Conservation (phyloP, 2,329 filamentous ascomycete species). For the Aureobasidium vineae region DNA sequence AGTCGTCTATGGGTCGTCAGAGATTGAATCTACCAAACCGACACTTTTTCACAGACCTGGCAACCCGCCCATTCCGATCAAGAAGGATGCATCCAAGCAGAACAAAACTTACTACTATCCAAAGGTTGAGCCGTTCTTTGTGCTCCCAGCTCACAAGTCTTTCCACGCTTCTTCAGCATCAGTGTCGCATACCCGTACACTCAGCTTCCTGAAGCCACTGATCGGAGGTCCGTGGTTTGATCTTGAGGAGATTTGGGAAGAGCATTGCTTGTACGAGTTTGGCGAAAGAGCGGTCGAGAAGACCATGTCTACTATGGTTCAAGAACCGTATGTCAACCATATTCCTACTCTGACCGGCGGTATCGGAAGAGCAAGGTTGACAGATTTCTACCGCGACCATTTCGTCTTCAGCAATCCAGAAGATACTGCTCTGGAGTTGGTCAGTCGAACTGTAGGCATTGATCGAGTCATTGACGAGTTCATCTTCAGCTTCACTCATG, state of each 20-base stretch:
- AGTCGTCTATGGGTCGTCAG: conserved; percentile 28
- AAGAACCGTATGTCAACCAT: conserved; percentile 39
- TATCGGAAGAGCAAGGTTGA: conserved; percentile 44
- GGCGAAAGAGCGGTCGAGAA: conserved; percentile 32
- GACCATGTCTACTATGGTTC: conserved; percentile 36
- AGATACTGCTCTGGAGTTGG: conserved; percentile 53
- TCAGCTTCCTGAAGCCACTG: conserved; percentile 63
- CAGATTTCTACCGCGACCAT: conserved; percentile 56
- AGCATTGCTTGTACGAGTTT: conserved; percentile 55
- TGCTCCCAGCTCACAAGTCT: conserved; percentile 51
- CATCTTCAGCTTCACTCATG: conserved; percentile 57
- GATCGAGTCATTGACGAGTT: conserved; percentile 61
- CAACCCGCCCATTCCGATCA: conserved; percentile 28
- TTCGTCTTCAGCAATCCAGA: conserved; percentile 57
- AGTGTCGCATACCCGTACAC: conserved; percentile 64
- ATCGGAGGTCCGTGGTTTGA: conserved; percentile 63
- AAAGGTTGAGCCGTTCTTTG: conserved; percentile 48
- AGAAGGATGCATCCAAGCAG: conserved; percentile 30
- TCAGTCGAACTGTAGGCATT: conserved; percentile 57
- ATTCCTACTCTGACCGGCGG: conserved; percentile 49
- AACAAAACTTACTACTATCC: conserved; percentile 49
- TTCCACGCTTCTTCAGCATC: conserved; percentile 57
- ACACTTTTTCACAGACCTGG: conserved; percentile 34
- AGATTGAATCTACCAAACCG: conserved; percentile 29
- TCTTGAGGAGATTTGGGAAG: conserved; percentile 41